Base-by-base conservation (phyloP, 192 early-diverging fungal genomes). In the Coemansia sp. region DNA sequence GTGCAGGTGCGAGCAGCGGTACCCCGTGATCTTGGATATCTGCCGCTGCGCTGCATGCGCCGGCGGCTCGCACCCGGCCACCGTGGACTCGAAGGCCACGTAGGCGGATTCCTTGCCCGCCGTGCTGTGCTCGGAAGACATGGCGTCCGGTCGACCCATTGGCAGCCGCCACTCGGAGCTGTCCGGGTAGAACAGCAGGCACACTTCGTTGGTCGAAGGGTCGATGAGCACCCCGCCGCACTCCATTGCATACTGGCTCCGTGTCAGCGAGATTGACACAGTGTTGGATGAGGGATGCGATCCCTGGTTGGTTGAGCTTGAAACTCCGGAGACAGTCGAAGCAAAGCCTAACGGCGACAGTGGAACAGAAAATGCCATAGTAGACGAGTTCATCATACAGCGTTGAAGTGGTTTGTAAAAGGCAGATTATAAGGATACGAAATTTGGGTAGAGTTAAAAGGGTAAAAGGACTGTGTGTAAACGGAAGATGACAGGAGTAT, bases 101-200 rank as follows among this genome's bases (percentile, higher is more conserved):
- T 22, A 3, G 61, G 41, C 12, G 59, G 0, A 19, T 13, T 25
- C 17, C 14, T 6, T 59, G 44, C 17, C 46, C 9, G 59, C 17
- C 18, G 21, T 25, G 27, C 27, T 33, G 52, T 53, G 37, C 23
- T 53, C 52, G 8, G 53, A 12, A 22, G 48, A 18, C 71, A 66
- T 70, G 11, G 57, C 11, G 38, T 69, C 55, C 30, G 73, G 61
- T 10, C 48, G 57, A 8, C 74, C 68, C 46, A 78, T 70, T 38
- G 74, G 74, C 4, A 78, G 68, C n/a, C 74, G 64, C 74, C 74
- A 78, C 46, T 78, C 74, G 46, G 74, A 78, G 9, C 64, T 61
- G 54, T 78, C 74, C 0, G 74, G 74, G 54, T 78, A 78, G 50
- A 78, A 78, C 18, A 78, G 57, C 9, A 78, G 54, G 12, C 74